A percentile compares a stretch with the other conserved stretches of the same genome.
phyloP scores from a whole-genome alignment of 2,329 filamentous ascomycete species.

The Teratosphaeriaceae sp. region DNA sequence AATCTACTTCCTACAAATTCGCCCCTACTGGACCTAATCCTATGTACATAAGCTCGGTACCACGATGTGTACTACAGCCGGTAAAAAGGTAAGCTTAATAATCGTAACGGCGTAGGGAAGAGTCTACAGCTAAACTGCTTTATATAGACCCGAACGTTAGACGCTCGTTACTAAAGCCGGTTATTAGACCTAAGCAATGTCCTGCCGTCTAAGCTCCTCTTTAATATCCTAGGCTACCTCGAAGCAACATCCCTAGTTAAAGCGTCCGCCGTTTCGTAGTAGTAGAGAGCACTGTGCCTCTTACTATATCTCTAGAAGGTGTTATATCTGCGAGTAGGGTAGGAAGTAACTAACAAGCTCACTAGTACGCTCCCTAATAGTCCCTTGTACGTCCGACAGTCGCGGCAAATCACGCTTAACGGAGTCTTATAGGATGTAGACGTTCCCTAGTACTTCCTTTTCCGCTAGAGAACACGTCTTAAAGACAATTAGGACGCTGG shows the following conservation, averaged over 20 bases:
- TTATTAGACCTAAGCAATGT: background rate
- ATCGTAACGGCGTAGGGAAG: background rate
- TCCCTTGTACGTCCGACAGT: background rate
- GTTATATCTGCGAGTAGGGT: background rate
- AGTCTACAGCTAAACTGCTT: background rate
- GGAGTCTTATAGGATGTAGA: background rate
- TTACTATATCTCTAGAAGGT: background rate
- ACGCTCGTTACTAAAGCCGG: background rate
- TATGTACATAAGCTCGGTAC: background rate
- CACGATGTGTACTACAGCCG: background rate
- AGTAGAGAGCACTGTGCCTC: background rate
- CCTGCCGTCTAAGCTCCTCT: background rate
- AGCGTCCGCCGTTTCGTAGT: background rate
- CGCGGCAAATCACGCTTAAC: background rate
- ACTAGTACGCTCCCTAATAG: background rate
- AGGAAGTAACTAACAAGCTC: background rate
- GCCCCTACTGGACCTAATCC: background rate
- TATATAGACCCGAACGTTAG: background rate
- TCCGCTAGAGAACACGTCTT: background rate
- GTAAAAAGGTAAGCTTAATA: background rate
- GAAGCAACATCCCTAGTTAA: background rate
- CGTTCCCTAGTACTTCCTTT: background rate
- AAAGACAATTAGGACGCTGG: background rate
- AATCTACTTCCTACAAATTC: background rate
- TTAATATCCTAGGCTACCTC: background rate